Percentiles rank a stretch among this genome's conserved stretches.
These are phyloP conservation scores for Alternaria sp. DNA, from an alignment of 2,329 filamentous ascomycete species.

Conservation along the genomic window DNA sequence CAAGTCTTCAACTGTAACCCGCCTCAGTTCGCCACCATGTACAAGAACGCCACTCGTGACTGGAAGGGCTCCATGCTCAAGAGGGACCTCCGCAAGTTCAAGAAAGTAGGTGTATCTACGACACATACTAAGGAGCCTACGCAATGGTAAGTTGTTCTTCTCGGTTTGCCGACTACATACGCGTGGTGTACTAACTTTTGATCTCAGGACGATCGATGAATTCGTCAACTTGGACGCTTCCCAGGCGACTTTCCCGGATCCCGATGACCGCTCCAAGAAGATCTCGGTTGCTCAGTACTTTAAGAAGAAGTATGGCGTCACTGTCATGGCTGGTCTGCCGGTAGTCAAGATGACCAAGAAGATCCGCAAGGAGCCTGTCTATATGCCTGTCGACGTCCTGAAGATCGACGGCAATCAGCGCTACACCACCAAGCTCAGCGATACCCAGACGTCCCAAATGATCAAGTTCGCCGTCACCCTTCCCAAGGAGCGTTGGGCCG, in stretches of 20 bases:
- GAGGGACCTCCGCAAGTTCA: conserved; percentile 51
- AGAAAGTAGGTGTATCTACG: conserved; percentile 50
- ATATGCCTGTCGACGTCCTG: conserved; percentile 64
- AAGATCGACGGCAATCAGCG: conserved; percentile 61
- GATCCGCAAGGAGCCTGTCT: conserved; percentile 47
- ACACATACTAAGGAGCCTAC: conserved; percentile 48
- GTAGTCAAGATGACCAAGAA: conserved; percentile 65
- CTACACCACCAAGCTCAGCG: conserved; percentile 64
- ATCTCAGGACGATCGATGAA: conserved; percentile 53
- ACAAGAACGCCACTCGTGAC: conserved; percentile 28
- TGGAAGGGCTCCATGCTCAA: conserved; percentile 36
- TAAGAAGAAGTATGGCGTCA: conserved; percentile 58
- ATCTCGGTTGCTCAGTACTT: conserved; percentile 65
- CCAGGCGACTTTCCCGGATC: conserved; percentile 59
- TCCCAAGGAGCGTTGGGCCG: conserved; percentile 69
- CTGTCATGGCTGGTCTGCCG: conserved; percentile 58
- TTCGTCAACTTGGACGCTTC: conserved; percentile 54
- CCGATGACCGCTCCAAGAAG: conserved; percentile 64
- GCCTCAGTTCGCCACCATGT: conserved; percentile 21
- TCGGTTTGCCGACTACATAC: background rate
- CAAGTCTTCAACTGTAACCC: conserved; percentile 36
- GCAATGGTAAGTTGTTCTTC: conserved; percentile 43
- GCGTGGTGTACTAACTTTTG: background rate
- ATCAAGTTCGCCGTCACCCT: conserved; percentile 90
- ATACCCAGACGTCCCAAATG: conserved; percentile 77